phyloP scores from a whole-genome alignment of 148 eudicot genomes.

The Rhododendron simsii region DNA sequence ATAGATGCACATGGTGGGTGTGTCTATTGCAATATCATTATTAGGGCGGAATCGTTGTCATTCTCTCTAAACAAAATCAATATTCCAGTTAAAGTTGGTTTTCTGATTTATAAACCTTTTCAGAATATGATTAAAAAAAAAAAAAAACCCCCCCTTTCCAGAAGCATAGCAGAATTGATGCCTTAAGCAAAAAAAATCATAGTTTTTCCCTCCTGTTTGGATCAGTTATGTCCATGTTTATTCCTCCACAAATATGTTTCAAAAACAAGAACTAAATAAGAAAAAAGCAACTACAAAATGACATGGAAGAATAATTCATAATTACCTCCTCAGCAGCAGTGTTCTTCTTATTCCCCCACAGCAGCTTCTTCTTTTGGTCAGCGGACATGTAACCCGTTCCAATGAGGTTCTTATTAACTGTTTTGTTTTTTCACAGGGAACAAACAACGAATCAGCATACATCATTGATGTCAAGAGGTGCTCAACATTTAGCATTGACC shows the following conservation, averaged over 20 bases:
- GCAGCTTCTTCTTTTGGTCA: constrained; percentile 96
- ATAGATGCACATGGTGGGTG: background rate
- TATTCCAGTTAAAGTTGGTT: background rate
- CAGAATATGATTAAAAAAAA: no score
- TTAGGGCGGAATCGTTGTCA: background rate
- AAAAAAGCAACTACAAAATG: background rate
- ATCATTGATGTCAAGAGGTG: background rate
- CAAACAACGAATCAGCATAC: background rate
- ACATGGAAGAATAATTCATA: background rate
- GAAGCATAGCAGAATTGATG: background rate
- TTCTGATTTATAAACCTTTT: background rate
- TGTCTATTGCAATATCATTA: background rate
- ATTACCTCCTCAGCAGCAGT: constrained; percentile 69
- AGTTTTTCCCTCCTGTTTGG: background rate
- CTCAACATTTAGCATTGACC: background rate
- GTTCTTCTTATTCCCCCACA: constrained; percentile 89
- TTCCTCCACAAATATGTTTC: background rate
- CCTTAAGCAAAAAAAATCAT: background rate
- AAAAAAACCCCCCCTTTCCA: background rate
- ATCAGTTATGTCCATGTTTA: background rate
- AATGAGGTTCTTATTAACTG: constrained; percentile 77
- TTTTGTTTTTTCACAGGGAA: background rate
- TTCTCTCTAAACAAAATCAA: background rate
- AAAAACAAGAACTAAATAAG: background rate
- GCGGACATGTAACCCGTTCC: constrained; percentile 82